A percentile compares a stretch with the other conserved stretches of the same genome.
Evolutionary conservation across 1,139 yeast genomes (phyloP).

Genomic region (Saccharomyces uvarum): DNA sequence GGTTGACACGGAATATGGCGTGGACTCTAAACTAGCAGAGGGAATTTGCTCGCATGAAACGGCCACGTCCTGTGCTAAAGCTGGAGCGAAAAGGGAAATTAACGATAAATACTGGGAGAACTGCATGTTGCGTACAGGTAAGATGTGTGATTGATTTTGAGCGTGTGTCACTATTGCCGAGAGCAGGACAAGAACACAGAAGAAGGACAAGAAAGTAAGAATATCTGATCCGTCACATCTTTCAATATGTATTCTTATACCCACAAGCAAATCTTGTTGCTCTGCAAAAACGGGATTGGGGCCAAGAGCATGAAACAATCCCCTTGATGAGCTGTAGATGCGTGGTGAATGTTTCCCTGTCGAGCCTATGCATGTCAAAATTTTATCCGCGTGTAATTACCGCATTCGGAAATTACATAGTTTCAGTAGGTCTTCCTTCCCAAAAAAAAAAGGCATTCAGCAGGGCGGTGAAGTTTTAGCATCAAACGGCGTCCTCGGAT

Average conservation of each 20-base stretch:
- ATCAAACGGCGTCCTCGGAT: not conserved
- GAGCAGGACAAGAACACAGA: not conserved
- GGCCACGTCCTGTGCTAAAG: conserved; percentile 5
- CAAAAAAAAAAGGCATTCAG: not conserved
- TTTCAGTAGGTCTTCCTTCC: not conserved
- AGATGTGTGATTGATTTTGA: not conserved
- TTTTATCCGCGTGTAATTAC: not conserved
- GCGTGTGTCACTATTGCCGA: not conserved
- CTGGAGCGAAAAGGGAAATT: conserved; percentile 1
- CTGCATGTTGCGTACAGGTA: conserved; percentile 1
- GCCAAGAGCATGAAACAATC: not conserved
- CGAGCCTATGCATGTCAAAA: not conserved
- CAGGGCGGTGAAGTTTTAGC: not conserved
- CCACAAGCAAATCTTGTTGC: not conserved
- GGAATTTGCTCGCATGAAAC: conserved; percentile 24
- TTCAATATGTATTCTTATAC: not conserved
- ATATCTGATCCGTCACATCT: not conserved
- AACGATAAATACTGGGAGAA: not conserved
- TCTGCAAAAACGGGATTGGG: not conserved
- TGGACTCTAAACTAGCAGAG: conserved; percentile 16
- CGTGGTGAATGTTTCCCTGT: not conserved
- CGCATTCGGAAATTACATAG: conserved; percentile 3
- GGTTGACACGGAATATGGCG: conserved; percentile 21
- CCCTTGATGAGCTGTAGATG: not conserved
- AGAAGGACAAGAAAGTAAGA: not conserved